A percentile compares a stretch with the other conserved stretches of the same genome.
Evolutionary conservation across 2,329 filamentous ascomycete genomes (phyloP).

Genomic region (Diatrype stigma): DNA sequence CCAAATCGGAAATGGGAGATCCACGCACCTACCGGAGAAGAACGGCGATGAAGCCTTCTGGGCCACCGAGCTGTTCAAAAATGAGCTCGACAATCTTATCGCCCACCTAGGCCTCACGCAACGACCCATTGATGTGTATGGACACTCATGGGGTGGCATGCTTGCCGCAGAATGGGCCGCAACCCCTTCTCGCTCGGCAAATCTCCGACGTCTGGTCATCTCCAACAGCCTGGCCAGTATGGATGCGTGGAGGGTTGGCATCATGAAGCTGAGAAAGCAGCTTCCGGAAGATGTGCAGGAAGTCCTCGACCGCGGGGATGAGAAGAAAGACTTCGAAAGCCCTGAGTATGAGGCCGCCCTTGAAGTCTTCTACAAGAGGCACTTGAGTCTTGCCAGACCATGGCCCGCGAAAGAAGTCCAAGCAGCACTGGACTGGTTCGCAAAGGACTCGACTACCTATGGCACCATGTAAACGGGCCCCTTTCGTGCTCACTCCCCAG

Average conservation of each 20-base stretch:
- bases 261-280: constrained; percentile 9
- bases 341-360: constrained; percentile 28
- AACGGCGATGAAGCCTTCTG: constrained; percentile 43
- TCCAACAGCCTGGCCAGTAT: constrained; percentile 28
- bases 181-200: constrained; percentile 8
- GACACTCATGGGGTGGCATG: constrained; percentile 53
- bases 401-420: constrained; percentile 32
- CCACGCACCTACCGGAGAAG: constrained; percentile 44
- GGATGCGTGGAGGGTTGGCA: constrained; percentile 17
- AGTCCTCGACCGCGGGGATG: constrained; percentile 19
- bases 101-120: constrained; percentile 33
- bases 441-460: constrained; percentile 28
- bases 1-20: constrained; percentile 46
- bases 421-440: constrained; percentile 25
- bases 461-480: constrained; percentile 26
- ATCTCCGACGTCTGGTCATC: constrained; percentile 25
- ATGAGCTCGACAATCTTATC: constrained; percentile 46
- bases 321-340: constrained; percentile 21
- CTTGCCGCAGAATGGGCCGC: constrained; percentile 39
- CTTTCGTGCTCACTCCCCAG: background rate
- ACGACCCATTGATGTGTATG: constrained; percentile 36
- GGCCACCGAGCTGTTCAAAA: constrained; percentile 41
- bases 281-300: constrained; percentile 18
- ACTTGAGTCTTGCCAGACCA: constrained; percentile 21
- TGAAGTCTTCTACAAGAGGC: constrained; percentile 27